Evolutionary conservation across 169 alveolate genomes (phyloP).

Genomic region (Plasmodium knowlesi): DNA sequence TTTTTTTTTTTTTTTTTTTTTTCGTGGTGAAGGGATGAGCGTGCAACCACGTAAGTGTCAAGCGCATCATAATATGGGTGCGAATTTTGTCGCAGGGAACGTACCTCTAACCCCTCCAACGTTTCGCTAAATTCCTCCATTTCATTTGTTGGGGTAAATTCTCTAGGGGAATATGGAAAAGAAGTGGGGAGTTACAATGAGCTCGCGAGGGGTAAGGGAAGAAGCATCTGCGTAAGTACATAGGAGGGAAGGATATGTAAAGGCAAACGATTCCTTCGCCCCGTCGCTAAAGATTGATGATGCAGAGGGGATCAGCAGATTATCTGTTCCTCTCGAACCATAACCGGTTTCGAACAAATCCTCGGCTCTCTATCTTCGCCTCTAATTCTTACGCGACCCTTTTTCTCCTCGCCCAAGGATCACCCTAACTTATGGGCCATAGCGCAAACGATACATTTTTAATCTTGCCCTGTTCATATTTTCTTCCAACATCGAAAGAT

Average conservation of each 20-base stretch:
- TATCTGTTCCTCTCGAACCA: background rate
- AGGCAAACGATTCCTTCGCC: background rate
- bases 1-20: too few relatives aligned
- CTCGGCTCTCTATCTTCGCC: background rate
- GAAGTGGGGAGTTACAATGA: background rate
- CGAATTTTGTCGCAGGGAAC: background rate
- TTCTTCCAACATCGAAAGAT: background rate
- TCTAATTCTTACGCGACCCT: background rate
- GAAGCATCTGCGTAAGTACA: background rate
- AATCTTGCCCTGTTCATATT: background rate
- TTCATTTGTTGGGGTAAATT: conserved; percentile 7
- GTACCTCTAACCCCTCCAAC: conserved; percentile 69
- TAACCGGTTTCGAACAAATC: background rate
- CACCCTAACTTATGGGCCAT: background rate
- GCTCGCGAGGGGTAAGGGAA: background rate
- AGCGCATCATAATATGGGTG: background rate
- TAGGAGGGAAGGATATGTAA: background rate
- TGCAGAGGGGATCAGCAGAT: background rate
- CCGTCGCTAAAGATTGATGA: background rate
- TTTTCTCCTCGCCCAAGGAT: background rate
- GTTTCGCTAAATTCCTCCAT: conserved; percentile 70
- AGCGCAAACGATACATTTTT: background rate
- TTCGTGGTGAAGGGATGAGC: background rate
- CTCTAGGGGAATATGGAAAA: background rate
- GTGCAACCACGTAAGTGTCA: background rate